Evolutionary conservation across 345 rosid genomes (phyloP).

Genomic region (Syzygium oleosum): DNA sequence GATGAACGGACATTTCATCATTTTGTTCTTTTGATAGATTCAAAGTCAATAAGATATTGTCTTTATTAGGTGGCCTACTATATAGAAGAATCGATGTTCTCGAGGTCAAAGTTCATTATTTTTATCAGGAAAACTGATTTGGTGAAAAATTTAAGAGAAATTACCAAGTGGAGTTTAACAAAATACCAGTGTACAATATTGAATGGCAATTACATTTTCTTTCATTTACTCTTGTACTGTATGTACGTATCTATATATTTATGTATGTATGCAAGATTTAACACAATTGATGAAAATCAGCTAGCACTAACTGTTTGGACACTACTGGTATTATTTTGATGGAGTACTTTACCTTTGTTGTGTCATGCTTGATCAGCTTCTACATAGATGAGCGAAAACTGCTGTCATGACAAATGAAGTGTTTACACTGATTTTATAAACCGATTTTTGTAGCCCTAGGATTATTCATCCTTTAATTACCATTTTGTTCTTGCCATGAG

Average conservation of each 20-base stretch:
- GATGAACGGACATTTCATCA: background rate
- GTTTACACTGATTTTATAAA: background rate
- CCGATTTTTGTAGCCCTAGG: background rate
- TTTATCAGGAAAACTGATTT: background rate
- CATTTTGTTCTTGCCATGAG: background rate
- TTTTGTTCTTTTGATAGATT: background rate
- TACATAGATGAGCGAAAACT: background rate
- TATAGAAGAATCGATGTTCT: background rate
- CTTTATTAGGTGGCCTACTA: background rate
- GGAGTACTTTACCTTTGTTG: background rate
- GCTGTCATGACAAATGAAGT: background rate
- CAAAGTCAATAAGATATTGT: background rate
- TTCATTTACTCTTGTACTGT: background rate
- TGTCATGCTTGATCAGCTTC: background rate
- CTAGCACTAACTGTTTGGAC: background rate
- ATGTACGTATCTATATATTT: background rate
- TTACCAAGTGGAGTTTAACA: background rate
- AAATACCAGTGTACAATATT: background rate
- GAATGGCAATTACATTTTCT: background rate
- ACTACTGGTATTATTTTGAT: background rate
- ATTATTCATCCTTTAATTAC: background rate
- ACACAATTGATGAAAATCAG: background rate
- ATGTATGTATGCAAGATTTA: background rate
- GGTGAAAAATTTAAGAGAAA: background rate
- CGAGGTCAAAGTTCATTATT: background rate